These are phyloP conservation scores for Paecilomyces variotii DNA, from an alignment of 2,329 filamentous ascomycete genomes.

Conservation along the genomic window DNA sequence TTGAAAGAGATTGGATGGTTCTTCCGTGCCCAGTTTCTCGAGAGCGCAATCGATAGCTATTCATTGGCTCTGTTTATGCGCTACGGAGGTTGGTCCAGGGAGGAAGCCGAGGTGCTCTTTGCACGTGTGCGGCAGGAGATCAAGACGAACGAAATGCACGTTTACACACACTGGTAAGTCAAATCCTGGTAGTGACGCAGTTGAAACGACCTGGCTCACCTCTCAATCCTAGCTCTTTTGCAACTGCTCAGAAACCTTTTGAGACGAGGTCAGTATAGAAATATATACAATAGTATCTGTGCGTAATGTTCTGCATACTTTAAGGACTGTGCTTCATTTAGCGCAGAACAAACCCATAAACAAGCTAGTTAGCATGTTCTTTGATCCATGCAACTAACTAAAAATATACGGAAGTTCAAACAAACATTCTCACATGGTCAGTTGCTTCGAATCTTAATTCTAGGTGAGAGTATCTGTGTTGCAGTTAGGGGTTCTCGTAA, in stretches of 20 bases:
- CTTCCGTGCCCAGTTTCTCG: slow-evolving; percentile 17
- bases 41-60: slow-evolving; percentile 18
- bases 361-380: too few relatives aligned
- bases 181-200: not conserved
- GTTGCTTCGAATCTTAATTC: too few relatives aligned
- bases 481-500: too few relatives aligned
- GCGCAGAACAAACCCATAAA: not conserved
- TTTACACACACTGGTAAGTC: slow-evolving; percentile 19
- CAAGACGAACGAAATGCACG: slow-evolving; percentile 19
- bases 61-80: slow-evolving; percentile 19
- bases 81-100: slow-evolving; percentile 14
- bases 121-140: slow-evolving; percentile 15
- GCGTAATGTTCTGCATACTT: not conserved
- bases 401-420: too few relatives aligned
- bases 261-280: not conserved
- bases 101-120: slow-evolving; percentile 14
- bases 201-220: not conserved
- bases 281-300: not conserved
- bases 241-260: slow-evolving; percentile 4
- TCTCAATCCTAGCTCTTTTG: slow-evolving; percentile 3
- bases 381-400: too few relatives aligned
- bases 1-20: slow-evolving; percentile 19
- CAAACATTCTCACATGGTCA: too few relatives aligned
- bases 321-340: not conserved
- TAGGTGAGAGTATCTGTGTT: too few relatives aligned